Base-by-base conservation (phyloP, 2,329 filamentous ascomycete genomes). In the Verticillium dahliae region DNA sequence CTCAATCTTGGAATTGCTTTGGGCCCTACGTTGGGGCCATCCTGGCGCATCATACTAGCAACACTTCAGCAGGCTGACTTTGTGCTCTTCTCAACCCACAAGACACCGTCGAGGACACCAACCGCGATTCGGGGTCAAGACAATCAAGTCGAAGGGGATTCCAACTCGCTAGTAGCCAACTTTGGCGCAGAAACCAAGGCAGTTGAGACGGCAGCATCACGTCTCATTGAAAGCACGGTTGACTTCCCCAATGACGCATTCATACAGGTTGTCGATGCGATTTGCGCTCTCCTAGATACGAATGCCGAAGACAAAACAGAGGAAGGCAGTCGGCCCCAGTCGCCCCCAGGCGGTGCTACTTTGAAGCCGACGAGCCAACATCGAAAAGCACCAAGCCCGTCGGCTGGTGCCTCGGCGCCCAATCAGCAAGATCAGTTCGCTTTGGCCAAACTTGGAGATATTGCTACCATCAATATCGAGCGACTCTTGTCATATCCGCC, bases 1-100 rank as follows among this genome's bases (percentile, higher is more conserved):
- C 78, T 99, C n/a, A 99, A 99, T 68, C 78, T 99, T 3, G 95
- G 95, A 1, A 99, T 98, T 69, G 95, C 95, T 2, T 78, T 99
- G 1, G 95, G 95, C 0, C 92, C 95, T 3, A 97, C 92, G 0
- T 80, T 99, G 1, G 88, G 90, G 39, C 81, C 84, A 14, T 90
- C 94, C 1, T 99, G 96, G 91, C 88, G 87, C 1, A 98, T 99
- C 62, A 81, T 99, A 15, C 82, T 99, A 1, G 93, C 96, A 69
- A 96, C 93, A 0, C 78, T 99, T 7, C 92, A 97, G 69, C 91
- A 97, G 73, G 93, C 94, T 2, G 95, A 98, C 68, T 87, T 96
- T 65, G 88, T 98, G 4, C 82, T 97, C 33, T 90, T 88, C 61
- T 82, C 85, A 11, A 85, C 82, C 14, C 81, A 81, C 11, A 86